Base-by-base conservation (phyloP, 108 stramenopile species). In the Conticribra weissflogii region DNA sequence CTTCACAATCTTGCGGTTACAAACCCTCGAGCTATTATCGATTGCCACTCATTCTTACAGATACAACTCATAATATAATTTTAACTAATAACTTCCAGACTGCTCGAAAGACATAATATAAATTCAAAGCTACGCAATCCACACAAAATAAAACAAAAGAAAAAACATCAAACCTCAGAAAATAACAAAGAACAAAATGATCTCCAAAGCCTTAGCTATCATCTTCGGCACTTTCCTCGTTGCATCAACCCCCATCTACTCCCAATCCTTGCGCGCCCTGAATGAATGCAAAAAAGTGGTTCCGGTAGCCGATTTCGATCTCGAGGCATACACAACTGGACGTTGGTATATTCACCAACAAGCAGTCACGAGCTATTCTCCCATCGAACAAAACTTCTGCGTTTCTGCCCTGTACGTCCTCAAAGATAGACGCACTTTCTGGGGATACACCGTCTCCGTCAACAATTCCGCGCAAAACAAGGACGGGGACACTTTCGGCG, bases 401-500 rank as follows among this genome's bases (percentile, higher is more conserved):
- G 77, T 79, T 18, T 47, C 56, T 27, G 82, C 82, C 19, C 65
- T 75, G 32, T 83, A 83, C 73, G 30, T 0, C 12, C 1, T 52
- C 12, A 22, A 30, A 25, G 71, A 54, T 47, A 12, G 47, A 23
- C 53, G 27, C 44, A 46, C 66, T 25, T 64, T 63, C n/a, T 78
- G 71, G 76, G 79, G 79, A 32, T 84, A 79, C 61, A 66, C 68
- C 23, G 55, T 84, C 2, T 25, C 58, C 33, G 83, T 84, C 12
- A n/a, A 44, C 66, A 83, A 83, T 51, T 34, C 64, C 19, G 83
- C 74, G 1, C 65, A 68, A 22, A 53, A 78, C 22, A 19, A 45
- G 12, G 29, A 45, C 25, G 83, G 76, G 0, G 47, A 63, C 32
- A 18, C 36, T 0, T 25, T 36, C 14, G 76, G 71, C 7, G 79